Conservation (phyloP, 2,329 filamentous ascomycete species). For the Verticillium tricorpus region DNA sequence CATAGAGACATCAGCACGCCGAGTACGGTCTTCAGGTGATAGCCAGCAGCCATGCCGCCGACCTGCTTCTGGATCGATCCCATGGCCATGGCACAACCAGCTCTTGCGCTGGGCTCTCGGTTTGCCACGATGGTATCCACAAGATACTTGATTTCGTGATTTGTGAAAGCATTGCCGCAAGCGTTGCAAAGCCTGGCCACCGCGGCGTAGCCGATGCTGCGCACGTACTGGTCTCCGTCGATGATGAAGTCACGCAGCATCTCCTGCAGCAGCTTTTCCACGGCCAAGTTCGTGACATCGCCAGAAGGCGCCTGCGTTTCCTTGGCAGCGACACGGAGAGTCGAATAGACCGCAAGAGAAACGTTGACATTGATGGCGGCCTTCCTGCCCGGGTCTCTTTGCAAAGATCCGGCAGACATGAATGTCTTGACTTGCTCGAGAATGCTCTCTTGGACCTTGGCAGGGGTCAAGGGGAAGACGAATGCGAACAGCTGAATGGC, state of each 20-base stretch:
- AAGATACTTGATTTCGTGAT: conserved; percentile 82
- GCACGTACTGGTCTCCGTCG: conserved; percentile 79
- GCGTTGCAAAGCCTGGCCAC: conserved; percentile 78
- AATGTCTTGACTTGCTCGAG: conserved; percentile 91
- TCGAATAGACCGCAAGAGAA: conserved; percentile 72
- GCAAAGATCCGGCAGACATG: conserved; percentile 71
- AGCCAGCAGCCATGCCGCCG: conserved; percentile 94
- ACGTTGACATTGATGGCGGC: conserved; percentile 90
- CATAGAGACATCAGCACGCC: conserved; percentile 96
- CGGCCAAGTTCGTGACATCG: conserved; percentile 67
- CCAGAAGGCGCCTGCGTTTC: conserved; percentile 72
- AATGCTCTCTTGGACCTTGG: conserved; percentile 93
- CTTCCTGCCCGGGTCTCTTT: conserved; percentile 82
- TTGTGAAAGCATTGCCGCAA: conserved; percentile 85
- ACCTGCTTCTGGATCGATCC: conserved; percentile 93
- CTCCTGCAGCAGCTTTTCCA: conserved; percentile 82
- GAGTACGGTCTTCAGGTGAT: conserved; percentile 95
- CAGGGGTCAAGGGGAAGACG: conserved; percentile 79
- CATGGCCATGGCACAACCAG: conserved; percentile 89
- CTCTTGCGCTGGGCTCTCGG: conserved; percentile 85
- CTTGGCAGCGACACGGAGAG: conserved; percentile 78
- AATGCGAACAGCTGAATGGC: conserved; percentile 92
- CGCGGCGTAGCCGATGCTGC: conserved; percentile 79
- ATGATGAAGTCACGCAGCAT: conserved; percentile 68
- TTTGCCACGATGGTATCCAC: conserved; percentile 94